Conservation (phyloP, 192 early-diverging fungal genomes). For the Rhizophagus clarus region DNA sequence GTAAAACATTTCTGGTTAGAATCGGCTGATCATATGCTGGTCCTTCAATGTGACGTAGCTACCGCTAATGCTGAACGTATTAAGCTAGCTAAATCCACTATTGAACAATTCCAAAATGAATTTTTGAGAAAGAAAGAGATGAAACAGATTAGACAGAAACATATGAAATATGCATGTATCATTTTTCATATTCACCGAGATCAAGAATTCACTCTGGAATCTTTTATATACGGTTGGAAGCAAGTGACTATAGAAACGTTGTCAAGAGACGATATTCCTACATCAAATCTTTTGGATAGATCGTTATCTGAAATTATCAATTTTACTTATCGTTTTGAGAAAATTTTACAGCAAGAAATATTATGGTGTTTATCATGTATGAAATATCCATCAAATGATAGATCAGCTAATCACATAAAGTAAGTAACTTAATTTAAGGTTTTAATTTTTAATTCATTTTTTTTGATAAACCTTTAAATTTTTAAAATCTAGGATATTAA, state of each 20-base stretch:
- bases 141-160: not conserved
- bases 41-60: conserved; percentile 22
- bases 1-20: too few species aligned
- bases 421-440: too few species aligned
- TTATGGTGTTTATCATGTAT: conserved; percentile 31
- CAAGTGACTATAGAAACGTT: conserved; percentile 31
- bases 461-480: too few species aligned
- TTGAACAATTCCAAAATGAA: conserved; percentile 28
- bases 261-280: not conserved
- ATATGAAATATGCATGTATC: conserved; percentile 26
- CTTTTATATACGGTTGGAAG: conserved; percentile 29
- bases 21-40: too few species aligned
- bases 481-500: not conserved
- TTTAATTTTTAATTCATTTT: not conserved
- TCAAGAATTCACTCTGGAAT: not conserved
- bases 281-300: conserved; percentile 3
- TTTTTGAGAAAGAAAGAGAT: not conserved
- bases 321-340: conserved; percentile 24
- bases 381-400: conserved; percentile 14
- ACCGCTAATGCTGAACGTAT: conserved; percentile 5
- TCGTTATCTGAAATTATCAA: conserved; percentile 1
- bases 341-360: conserved; percentile 27
- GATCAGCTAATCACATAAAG: conserved; percentile 23
- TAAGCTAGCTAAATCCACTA: conserved; percentile 29
- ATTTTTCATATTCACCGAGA: conserved; percentile 32